These are phyloP conservation scores for Lactifluus piperatus DNA, from an alignment of 768 basidiomycete species.

Conservation along the genomic window DNA sequence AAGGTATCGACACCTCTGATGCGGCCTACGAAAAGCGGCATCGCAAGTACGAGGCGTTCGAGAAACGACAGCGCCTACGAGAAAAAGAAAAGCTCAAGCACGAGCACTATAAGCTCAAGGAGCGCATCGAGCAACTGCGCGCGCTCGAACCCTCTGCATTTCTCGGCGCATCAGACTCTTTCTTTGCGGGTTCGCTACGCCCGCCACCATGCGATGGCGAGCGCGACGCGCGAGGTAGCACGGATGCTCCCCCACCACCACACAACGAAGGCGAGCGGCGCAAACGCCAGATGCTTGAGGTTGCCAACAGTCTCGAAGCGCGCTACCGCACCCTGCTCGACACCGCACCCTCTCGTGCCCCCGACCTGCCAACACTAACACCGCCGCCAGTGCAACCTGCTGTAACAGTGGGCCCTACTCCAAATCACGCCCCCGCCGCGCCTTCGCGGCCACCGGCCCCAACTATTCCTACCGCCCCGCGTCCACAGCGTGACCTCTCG, in stretches of 20 bases:
- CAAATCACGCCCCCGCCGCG: neutral
- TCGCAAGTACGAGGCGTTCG: constrained; percentile 77
- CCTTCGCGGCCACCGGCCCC: neutral
- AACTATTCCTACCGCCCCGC: neutral
- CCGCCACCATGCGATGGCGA: constrained; percentile 32
- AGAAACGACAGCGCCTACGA: constrained; percentile 74
- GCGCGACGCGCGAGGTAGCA: neutral
- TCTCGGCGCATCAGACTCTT: constrained; percentile 48
- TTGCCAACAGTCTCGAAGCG: constrained; percentile 56
- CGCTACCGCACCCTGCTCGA: constrained; percentile 71
- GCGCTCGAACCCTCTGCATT: constrained; percentile 67
- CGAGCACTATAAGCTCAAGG: constrained; percentile 86
- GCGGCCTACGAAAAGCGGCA: constrained; percentile 75
- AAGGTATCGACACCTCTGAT: constrained; percentile 64
- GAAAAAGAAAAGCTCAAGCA: constrained; percentile 91
- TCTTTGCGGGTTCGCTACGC: constrained; percentile 35
- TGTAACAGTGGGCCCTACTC: neutral
- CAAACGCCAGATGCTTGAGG: constrained; percentile 62
- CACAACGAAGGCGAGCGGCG: constrained; percentile 65
- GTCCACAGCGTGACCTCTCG: neutral
- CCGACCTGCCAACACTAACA: constrained; percentile 1
- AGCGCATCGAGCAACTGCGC: constrained; percentile 76
- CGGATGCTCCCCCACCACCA: constrained; percentile 19
- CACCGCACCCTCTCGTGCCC: constrained; percentile 33
- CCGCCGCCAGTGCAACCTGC: neutral